Percentiles rank a stretch among this genome's conserved stretches.
Conservation (phyloP, 257 asterid genomes). For the Petrea volubilis region DNA sequence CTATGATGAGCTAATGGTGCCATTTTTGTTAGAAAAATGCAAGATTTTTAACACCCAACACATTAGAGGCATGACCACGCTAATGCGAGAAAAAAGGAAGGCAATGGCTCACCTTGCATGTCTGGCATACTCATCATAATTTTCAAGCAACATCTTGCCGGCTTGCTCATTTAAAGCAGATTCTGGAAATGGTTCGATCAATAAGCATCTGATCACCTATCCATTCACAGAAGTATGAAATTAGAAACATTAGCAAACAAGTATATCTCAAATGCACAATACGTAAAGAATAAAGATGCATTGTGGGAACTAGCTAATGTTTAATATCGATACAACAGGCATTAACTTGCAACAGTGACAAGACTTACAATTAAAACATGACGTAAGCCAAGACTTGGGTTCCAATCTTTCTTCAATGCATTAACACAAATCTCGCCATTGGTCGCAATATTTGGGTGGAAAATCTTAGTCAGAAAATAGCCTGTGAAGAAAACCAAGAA, state of each 20-base stretch:
- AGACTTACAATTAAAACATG: slow-evolving; percentile 80
- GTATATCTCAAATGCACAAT: neutral
- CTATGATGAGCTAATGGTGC: neutral
- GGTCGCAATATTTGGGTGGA: slow-evolving; percentile 86
- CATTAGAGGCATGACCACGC: neutral
- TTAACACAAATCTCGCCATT: slow-evolving; percentile 95
- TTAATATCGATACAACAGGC: neutral
- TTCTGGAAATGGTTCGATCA: slow-evolving; percentile 98
- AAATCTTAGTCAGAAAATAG: slow-evolving; percentile 88
- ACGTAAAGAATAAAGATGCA: neutral
- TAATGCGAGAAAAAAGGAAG: neutral
- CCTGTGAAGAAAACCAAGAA: slow-evolving; percentile 44
- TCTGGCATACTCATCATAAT: slow-evolving; percentile 88
- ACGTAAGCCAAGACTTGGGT: slow-evolving; percentile 83
- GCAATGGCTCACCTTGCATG: slow-evolving; percentile 66
- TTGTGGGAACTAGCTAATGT: neutral
- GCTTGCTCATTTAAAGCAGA: slow-evolving; percentile 97
- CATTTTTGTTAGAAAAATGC: neutral
- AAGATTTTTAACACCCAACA: neutral
- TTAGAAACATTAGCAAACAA: slow-evolving; percentile 4
- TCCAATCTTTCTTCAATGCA: slow-evolving; percentile 97
- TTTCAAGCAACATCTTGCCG: slow-evolving; percentile 91
- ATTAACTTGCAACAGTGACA: slow-evolving; percentile 1
- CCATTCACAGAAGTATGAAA: neutral
- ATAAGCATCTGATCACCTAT: slow-evolving; percentile 93